Conservation (phyloP, 2,329 filamentous ascomycete genomes). For the Pseudocercospora cruenta region DNA sequence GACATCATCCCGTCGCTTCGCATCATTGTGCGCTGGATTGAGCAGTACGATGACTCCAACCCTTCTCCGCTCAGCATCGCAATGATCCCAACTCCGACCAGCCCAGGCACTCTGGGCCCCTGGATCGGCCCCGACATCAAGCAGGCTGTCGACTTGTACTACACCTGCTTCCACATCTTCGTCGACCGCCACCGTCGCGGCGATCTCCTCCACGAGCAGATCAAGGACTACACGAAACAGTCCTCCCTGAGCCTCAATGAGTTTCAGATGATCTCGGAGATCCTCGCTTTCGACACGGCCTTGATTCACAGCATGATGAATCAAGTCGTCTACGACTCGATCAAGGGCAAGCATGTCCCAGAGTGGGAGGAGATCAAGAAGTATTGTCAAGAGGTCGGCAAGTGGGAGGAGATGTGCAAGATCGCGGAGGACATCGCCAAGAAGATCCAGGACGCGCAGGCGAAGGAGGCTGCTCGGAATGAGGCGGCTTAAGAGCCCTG, state of each 20-base stretch:
- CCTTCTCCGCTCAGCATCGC: not conserved
- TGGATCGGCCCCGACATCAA: not conserved
- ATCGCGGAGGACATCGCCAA: constrained; percentile 1
- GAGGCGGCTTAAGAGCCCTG: not conserved
- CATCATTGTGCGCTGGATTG: constrained; percentile 1
- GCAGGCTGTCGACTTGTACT: not conserved
- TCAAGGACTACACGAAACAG: constrained; percentile 4
- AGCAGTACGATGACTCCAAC: not conserved
- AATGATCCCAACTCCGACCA: not conserved
- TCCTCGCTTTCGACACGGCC: constrained; percentile 6
- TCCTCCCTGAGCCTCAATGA: not conserved
- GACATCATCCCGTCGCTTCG: not conserved
- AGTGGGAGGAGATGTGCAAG: constrained; percentile 6
- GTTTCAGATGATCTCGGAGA: constrained; percentile 8
- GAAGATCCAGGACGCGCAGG: not conserved
- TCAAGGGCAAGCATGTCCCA: not conserved
- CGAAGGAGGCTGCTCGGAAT: not conserved
- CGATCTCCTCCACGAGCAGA: not conserved
- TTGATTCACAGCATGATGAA: constrained; percentile 4
- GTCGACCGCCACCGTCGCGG: not conserved
- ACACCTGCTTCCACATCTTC: not conserved
- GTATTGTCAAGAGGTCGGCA: not conserved
- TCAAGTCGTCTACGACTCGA: not conserved
- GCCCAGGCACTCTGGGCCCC: not conserved
- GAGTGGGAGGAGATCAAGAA: not conserved